phyloP scores from a whole-genome alignment of 352 stramenopile genomes.

The Pythium monospermum region DNA sequence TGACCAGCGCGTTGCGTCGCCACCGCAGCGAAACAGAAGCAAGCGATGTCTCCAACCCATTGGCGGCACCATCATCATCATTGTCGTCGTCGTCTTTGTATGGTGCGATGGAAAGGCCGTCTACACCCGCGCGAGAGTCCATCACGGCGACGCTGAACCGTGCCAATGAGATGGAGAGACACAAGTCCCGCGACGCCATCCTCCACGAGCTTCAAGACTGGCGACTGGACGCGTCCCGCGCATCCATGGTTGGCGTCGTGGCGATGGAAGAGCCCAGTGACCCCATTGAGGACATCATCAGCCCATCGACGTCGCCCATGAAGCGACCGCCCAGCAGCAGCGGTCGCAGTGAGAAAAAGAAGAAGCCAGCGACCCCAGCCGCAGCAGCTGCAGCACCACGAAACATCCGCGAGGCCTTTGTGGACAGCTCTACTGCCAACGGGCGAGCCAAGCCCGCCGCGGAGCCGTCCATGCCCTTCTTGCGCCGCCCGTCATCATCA shows the following conservation, averaged over 20 bases:
- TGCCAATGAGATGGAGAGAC: slow-evolving; percentile 58
- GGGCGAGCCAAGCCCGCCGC: background rate
- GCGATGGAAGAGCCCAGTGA: slow-evolving; percentile 12
- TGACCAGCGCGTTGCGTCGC: slow-evolving; percentile 74
- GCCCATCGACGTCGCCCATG: slow-evolving; percentile 12
- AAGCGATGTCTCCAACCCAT: background rate
- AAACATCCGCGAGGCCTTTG: slow-evolving; percentile 51
- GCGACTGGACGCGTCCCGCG: slow-evolving; percentile 50
- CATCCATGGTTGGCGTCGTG: slow-evolving; percentile 33
- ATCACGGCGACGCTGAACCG: slow-evolving; percentile 79
- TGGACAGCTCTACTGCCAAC: slow-evolving; percentile 20
- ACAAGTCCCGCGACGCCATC: slow-evolving; percentile 60
- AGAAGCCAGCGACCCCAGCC: no score
- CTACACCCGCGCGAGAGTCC: slow-evolving; percentile 57
- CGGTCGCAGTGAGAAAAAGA: slow-evolving; percentile 6
- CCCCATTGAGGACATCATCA: no score
- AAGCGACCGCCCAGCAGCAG: slow-evolving; percentile 16
- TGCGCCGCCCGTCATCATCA: slow-evolving; percentile 10
- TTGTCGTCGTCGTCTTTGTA: background rate
- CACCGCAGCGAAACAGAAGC: slow-evolving; percentile 60
- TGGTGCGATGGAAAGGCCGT: slow-evolving; percentile 32
- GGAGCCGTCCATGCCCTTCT: background rate
- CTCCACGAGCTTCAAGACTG: slow-evolving; percentile 59
- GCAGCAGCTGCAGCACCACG: slow-evolving; percentile 6
- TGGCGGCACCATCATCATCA: background rate